Base-by-base conservation (phyloP, 768 basidiomycete species). In the Pleurotus sapidus region DNA sequence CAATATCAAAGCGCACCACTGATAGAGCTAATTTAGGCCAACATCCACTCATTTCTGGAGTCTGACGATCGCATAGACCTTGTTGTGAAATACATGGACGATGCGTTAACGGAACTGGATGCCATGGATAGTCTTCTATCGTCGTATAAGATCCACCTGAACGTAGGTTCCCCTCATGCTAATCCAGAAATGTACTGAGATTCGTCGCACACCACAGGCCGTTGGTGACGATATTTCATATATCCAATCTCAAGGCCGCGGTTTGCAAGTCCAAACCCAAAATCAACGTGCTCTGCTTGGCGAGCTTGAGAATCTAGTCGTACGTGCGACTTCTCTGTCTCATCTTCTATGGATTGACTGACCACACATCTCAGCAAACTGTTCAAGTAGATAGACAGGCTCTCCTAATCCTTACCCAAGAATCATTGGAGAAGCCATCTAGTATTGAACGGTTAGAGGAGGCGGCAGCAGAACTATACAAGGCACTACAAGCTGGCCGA, bases 1-100 rank as follows among this genome's bases (percentile, higher is more conserved):
- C 53, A 4, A 15, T 51, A 25, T 50, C 8, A 30, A 11, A 9
- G 0, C 8, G 11, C 30, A 2, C 0, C 30, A 30, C 30, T 30
- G 30, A 34, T 4, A 7, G 11, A 34, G 30, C 30, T 11, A 8
- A 57, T 45, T 5, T 46, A 96, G 95, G 96, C 96, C 2, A 98
- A 96, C 67, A 91, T 98, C 30, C 93, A 98, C 69, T 97, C 97
- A 2, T 98, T 98, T 73, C 78, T 98, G 46, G 97, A 98, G 72
- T 90, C 90, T 7, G 97, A 99, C 68, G 95, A 98, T 67, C 84
- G 96, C 27, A 86, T 99, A 56, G 81, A 79, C 43, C 74, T 88
- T 7, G 95, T 99, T 25, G 72, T 97, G 67, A 91, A 90, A 62
- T 88, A 84, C 66, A 84, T 99, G 64, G 95, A 98, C 57, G 90